Conservation (phyloP, 2,329 filamentous ascomycete genomes). For the Mycosphaerella sp. region DNA sequence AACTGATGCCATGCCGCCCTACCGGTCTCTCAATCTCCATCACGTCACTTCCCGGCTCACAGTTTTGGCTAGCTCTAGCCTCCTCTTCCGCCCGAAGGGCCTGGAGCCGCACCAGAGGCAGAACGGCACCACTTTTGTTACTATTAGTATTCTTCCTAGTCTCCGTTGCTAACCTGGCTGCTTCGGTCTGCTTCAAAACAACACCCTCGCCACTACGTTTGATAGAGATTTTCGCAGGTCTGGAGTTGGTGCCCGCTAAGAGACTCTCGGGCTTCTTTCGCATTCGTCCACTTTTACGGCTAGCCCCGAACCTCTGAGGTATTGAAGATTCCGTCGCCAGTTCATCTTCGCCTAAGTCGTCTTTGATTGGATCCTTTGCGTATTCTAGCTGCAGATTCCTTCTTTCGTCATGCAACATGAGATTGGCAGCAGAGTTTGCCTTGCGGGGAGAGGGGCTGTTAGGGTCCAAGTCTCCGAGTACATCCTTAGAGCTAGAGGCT, state of each 20-base stretch:
- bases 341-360: constrained; percentile 14
- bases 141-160: constrained; percentile 46
- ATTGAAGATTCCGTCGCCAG: constrained; percentile 12
- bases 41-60: constrained; percentile 5
- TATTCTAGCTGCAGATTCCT: background rate
- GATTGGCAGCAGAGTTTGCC: background rate
- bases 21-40: constrained; percentile 23
- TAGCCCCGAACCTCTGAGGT: constrained; percentile 9
- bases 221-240: constrained; percentile 41
- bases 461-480: constrained; percentile 43
- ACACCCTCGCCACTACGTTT: constrained; percentile 38
- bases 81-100: constrained; percentile 33
- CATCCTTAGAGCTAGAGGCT: constrained; percentile 17
- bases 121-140: constrained; percentile 44
- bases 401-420: constrained; percentile 2
- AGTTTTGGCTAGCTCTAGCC: constrained; percentile 10
- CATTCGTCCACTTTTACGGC: constrained; percentile 20
- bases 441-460: constrained; percentile 41
- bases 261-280: constrained; percentile 22
- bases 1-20: constrained; percentile 35
- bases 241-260: constrained; percentile 26
- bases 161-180: constrained; percentile 41
- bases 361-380: constrained; percentile 8
- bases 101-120: constrained; percentile 39
- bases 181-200: constrained; percentile 44